Evolutionary conservation across 805 yeast species (phyloP).

Genomic region (Yamadazyma akitaensis): DNA sequence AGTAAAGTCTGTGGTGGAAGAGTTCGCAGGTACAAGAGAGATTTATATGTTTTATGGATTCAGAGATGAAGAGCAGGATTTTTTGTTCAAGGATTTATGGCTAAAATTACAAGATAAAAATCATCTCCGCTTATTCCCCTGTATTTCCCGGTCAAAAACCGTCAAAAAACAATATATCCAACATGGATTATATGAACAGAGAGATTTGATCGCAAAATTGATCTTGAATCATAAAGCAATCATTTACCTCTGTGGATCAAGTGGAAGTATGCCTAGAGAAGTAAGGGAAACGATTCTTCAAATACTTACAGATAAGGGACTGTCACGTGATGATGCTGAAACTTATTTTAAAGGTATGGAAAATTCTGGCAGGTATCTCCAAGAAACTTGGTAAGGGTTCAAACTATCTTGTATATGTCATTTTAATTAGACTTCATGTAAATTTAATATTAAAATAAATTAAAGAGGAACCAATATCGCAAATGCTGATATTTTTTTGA

Average conservation of each 20-base stretch:
- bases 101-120: conserved; percentile 27
- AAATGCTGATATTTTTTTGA: not conserved
- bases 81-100: conserved; percentile 59
- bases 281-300: conserved; percentile 77
- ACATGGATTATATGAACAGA: conserved; percentile 56
- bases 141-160: conserved; percentile 50
- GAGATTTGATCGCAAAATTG: conserved; percentile 47
- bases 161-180: conserved; percentile 63
- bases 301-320: conserved; percentile 48
- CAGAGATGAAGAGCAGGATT: conserved; percentile 64
- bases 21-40: conserved; percentile 23
- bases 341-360: conserved; percentile 59
- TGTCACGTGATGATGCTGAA: conserved; percentile 44
- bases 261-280: conserved; percentile 91
- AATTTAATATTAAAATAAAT: no score
- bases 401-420: not conserved
- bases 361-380: conserved; percentile 62
- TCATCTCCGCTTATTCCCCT: conserved; percentile 33
- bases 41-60: conserved; percentile 72
- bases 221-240: conserved; percentile 54
- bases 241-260: conserved; percentile 85
- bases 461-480: not conserved
- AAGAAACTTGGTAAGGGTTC: conserved; percentile 75
- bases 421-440: no score
- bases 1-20: conserved; percentile 64